These are phyloP conservation scores for Globisporangium nagaii DNA, from an alignment of 352 stramenopile species.

Conservation along the genomic window DNA sequence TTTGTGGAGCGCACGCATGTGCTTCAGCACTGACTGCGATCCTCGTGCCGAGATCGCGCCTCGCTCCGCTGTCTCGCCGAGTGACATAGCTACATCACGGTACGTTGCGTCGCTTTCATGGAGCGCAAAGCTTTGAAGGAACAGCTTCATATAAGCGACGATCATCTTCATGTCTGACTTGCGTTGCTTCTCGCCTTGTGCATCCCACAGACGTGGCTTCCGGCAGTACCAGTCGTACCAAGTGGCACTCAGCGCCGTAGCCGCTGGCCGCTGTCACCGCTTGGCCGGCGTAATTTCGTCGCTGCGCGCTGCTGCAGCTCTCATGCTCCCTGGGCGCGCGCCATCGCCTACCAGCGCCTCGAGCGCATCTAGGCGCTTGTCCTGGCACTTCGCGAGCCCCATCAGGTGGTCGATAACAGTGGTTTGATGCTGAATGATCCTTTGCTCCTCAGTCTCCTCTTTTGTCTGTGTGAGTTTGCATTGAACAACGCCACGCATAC, in stretches of 20 bases:
- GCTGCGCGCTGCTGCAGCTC: neutral
- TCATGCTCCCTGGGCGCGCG: neutral
- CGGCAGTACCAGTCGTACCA: conserved; percentile 7
- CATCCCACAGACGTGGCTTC: neutral
- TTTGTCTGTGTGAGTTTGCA: neutral
- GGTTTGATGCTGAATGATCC: conserved; percentile 1
- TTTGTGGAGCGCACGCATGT: neutral
- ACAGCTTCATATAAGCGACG: neutral
- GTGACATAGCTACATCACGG: neutral
- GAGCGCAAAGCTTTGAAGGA: neutral
- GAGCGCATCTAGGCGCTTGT: neutral
- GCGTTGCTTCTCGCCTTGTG: neutral
- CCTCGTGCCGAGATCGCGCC: neutral
- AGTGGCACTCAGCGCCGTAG: neutral
- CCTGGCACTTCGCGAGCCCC: neutral
- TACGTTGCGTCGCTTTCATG: conserved; percentile 1
- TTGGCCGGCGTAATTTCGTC: neutral
- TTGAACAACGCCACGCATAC: too few relatives aligned
- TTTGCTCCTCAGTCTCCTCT: neutral
- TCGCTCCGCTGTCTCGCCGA: neutral
- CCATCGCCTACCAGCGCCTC: neutral
- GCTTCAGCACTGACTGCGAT: conserved; percentile 3
- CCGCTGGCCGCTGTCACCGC: neutral
- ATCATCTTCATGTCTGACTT: conserved; percentile 2
- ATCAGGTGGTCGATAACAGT: conserved; percentile 3